phyloP scores from a whole-genome alignment of 805 yeast species.

The Scheffersomyces stipitis region DNA sequence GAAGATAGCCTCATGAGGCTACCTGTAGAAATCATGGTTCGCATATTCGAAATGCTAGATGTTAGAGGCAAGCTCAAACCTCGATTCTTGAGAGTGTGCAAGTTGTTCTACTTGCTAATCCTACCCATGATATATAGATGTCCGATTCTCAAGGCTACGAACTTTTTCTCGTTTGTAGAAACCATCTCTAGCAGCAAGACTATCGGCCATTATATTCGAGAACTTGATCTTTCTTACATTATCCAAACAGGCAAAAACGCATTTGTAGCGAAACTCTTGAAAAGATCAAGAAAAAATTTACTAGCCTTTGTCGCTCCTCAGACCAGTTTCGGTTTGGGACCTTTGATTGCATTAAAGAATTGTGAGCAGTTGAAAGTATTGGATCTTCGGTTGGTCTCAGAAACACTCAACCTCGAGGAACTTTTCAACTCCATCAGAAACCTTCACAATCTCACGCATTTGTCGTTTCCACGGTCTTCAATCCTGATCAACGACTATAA shows the following conservation, averaged over 20 bases:
- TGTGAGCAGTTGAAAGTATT: constrained; percentile 64
- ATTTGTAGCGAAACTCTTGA: constrained; percentile 74
- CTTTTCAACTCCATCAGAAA: constrained; percentile 71
- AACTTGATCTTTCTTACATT: constrained; percentile 72
- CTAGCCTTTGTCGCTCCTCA: constrained; percentile 86
- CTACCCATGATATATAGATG: constrained; percentile 63
- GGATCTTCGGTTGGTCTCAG: constrained; percentile 85
- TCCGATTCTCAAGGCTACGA: constrained; percentile 65
- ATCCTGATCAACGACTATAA: constrained; percentile 62
- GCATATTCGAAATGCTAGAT: constrained; percentile 31
- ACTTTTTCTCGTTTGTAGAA: constrained; percentile 73
- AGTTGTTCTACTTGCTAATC: constrained; percentile 57
- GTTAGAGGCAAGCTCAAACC: constrained; percentile 36
- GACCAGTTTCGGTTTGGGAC: constrained; percentile 90
- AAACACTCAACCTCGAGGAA: constrained; percentile 80
- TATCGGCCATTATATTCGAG: constrained; percentile 59
- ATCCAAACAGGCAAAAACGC: constrained; percentile 93
- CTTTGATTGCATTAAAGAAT: constrained; percentile 73
- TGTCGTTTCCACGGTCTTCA: constrained; percentile 89
- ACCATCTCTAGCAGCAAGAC: constrained; percentile 52
- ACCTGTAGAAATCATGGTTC: constrained; percentile 36
- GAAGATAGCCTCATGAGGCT: constrained; percentile 29
- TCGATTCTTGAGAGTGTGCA: constrained; percentile 59
- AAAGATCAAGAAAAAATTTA: constrained; percentile 69
- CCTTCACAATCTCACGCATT: constrained; percentile 61